Evolutionary conservation across 106 monocot species (phyloP).

Genomic region (Dendrobium chrysotoxum): DNA sequence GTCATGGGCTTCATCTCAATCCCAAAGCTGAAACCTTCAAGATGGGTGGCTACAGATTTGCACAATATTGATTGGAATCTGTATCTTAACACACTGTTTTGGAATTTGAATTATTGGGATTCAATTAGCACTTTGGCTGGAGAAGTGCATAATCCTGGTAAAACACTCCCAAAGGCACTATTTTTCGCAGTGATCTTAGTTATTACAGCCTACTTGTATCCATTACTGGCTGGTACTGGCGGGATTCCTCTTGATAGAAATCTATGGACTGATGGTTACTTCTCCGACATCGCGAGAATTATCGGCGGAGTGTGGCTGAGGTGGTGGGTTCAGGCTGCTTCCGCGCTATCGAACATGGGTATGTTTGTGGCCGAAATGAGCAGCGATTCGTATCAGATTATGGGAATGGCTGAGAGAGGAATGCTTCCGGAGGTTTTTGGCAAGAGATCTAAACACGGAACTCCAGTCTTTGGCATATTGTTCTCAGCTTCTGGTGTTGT

Average conservation of each 20-base stretch:
- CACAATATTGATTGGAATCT: slow-evolving; percentile 30
- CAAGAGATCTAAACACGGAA: slow-evolving; percentile 30
- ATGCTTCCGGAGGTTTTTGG: slow-evolving; percentile 41
- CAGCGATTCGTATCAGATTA: slow-evolving; percentile 29
- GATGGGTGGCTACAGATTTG: slow-evolving; percentile 27
- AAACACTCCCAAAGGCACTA: slow-evolving; percentile 32
- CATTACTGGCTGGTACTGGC: slow-evolving; percentile 29
- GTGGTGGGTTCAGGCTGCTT: slow-evolving; percentile 24
- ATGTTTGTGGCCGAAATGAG: slow-evolving; percentile 20
- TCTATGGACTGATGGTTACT: slow-evolving; percentile 38
- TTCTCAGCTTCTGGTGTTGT: slow-evolving; percentile 43
- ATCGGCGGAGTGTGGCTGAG: slow-evolving; percentile 42
- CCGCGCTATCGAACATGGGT: slow-evolving; percentile 39
- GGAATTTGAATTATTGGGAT: slow-evolving; percentile 47
- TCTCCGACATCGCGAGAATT: slow-evolving; percentile 27
- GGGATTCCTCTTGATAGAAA: slow-evolving; percentile 28
- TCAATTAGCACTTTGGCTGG: slow-evolving; percentile 50
- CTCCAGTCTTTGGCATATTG: slow-evolving; percentile 32
- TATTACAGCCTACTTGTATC: slow-evolving; percentile 20
- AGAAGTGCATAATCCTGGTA: slow-evolving; percentile 33
- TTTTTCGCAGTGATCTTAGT: slow-evolving; percentile 32
- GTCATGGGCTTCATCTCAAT: slow-evolving; percentile 36
- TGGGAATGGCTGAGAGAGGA: slow-evolving; percentile 42
- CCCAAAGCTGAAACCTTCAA: slow-evolving; percentile 21
- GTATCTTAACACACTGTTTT: slow-evolving; percentile 37